Evolutionary conservation across 2,329 filamentous ascomycete species (phyloP), one percentile per base, ranked within the genome.

Genomic region (Coccinonectria pachysandricola): DNA sequence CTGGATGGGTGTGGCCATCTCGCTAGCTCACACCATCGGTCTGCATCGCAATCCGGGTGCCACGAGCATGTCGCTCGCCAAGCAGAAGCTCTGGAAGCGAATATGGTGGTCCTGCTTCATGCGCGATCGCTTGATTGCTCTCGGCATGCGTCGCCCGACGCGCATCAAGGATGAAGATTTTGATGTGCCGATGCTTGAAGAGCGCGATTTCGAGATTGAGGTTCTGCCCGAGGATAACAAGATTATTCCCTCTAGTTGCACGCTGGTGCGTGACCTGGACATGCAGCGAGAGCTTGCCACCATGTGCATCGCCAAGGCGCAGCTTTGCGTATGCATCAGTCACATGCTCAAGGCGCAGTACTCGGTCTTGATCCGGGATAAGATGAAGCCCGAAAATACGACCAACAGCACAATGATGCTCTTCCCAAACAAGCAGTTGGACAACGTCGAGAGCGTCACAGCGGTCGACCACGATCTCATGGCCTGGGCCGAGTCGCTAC

Each of bases 31-130:
- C 53, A 94, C 87, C 8, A 94, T 95, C 38, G 87, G 88, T 5
- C 67, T 95, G 11, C 86, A 96, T 54, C 80, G 87, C 36, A 83
- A 94, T 45, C 85, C 86, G 2, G 62, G 59, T 12, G 79, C 77
- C 31, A 85, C 82, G 7, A 77, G 72, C 42, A 84, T 94, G 71
- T 70, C 80, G 19, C 56, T 61, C 3, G 67, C 72, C 27, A 79
- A 82, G 46, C 81, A 86, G 49, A 83, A 76, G 46, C 62, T 95
- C 26, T 93, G 87, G 82, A 94, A 93, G 59, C 71, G 87, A 27
- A 91, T 95, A 42, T 96, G 88, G 88, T 96, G 88, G 88, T 93
- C 83, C 16, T 92, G 84, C 37, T 94, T 93, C 49, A 94, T 94
- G 75, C 79, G 87, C 28, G 88, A 96, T 55, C 80, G 87, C 24